Conservation (phyloP, 2,329 filamentous ascomycete species). For the Calonectria henricotiae region DNA sequence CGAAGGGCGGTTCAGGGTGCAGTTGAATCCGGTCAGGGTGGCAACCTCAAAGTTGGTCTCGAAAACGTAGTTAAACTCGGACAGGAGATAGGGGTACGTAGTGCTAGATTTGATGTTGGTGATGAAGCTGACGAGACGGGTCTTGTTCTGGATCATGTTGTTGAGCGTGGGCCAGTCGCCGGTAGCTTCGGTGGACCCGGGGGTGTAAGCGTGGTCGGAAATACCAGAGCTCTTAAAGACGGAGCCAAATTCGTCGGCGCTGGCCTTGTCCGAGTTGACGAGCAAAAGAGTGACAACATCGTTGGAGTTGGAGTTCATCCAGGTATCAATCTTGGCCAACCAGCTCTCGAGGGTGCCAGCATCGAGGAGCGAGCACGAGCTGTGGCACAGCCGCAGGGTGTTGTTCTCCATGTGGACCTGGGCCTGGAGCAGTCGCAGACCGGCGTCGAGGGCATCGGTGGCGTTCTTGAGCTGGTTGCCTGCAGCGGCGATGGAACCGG, state of each 20-base stretch:
- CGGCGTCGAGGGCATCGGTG: conserved; percentile 79
- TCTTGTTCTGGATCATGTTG: conserved; percentile 76
- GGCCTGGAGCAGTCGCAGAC: conserved; percentile 79
- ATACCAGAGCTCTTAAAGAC: conserved; percentile 75
- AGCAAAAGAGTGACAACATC: conserved; percentile 84
- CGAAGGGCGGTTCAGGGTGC: conserved; percentile 78
- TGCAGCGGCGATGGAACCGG: conserved; percentile 74
- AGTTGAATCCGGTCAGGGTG: conserved; percentile 78
- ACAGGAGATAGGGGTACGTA: conserved; percentile 72
- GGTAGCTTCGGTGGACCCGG: conserved; percentile 61
- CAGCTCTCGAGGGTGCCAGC: conserved; percentile 77
- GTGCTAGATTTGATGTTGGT: conserved; percentile 67
- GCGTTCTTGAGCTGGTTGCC: conserved; percentile 85
- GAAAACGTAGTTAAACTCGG: conserved; percentile 79
- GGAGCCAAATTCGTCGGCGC: conserved; percentile 69
- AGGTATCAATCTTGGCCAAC: conserved; percentile 76
- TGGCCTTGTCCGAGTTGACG: conserved; percentile 78
- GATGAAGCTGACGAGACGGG: conserved; percentile 79
- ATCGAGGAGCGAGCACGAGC: conserved; percentile 77
- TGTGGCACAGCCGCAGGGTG: conserved; percentile 80
- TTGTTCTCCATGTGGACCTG: conserved; percentile 78
- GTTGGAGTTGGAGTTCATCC: conserved; percentile 80
- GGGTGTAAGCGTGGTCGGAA: conserved; percentile 73
- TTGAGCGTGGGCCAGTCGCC: conserved; percentile 81
- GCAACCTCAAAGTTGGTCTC: conserved; percentile 81